phyloP scores from a whole-genome alignment of 805 yeast species.

The Saccharomyces kudriavzevii region DNA sequence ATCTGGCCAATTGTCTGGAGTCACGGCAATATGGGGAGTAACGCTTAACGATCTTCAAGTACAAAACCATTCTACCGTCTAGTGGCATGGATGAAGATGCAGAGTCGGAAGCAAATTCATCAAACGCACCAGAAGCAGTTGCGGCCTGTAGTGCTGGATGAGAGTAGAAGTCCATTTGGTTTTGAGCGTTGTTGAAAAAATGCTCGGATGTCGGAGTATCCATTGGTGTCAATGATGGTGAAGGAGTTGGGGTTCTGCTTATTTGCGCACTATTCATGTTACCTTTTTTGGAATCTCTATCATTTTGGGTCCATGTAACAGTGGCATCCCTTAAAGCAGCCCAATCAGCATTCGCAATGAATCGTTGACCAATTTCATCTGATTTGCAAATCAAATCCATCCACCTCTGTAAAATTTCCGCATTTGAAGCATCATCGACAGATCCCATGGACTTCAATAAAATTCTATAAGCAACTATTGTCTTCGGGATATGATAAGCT shows the following conservation, averaged over 20 bases:
- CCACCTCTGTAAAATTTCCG: slow-evolving; percentile 53
- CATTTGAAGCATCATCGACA: slow-evolving; percentile 42
- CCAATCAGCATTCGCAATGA: slow-evolving; percentile 80
- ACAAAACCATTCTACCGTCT: slow-evolving; percentile 43
- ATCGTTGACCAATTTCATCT: slow-evolving; percentile 44
- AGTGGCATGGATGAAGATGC: slow-evolving; percentile 6
- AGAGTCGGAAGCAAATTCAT: slow-evolving; percentile 19
- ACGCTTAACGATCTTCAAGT: slow-evolving; percentile 46
- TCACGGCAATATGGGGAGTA: slow-evolving; percentile 43
- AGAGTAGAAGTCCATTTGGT: slow-evolving; percentile 22
- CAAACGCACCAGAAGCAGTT: slow-evolving; percentile 34
- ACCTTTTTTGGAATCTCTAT: slow-evolving; percentile 7
- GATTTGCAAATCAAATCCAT: slow-evolving; percentile 43
- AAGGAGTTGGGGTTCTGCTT: slow-evolving; percentile 4
- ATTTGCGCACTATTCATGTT: not conserved
- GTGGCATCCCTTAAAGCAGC: slow-evolving; percentile 76
- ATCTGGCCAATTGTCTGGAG: slow-evolving; percentile 39
- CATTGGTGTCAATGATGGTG: slow-evolving; percentile 9
- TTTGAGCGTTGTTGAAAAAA: slow-evolving; percentile 13
- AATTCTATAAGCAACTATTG: slow-evolving; percentile 67
- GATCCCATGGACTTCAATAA: slow-evolving; percentile 65
- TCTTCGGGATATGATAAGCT: slow-evolving; percentile 47
- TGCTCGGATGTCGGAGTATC: not conserved
- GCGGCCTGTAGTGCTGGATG: slow-evolving; percentile 34
- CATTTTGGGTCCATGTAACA: slow-evolving; percentile 30